These are phyloP conservation scores for Bruguiera parviflora DNA, from an alignment of 345 rosid genomes.

Conservation along the genomic window DNA sequence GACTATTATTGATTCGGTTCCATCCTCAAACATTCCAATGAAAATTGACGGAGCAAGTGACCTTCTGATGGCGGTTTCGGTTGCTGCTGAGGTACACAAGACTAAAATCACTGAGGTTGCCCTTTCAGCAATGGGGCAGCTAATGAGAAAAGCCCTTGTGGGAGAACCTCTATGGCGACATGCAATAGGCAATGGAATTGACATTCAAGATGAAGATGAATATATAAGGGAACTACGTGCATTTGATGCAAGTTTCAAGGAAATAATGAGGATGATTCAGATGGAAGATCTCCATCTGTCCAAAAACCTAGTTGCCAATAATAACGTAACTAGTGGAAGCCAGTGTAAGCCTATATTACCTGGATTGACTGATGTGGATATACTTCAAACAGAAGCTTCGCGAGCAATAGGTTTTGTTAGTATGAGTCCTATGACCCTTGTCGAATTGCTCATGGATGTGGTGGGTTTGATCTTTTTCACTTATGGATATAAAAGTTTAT, in stretches of 20 bases:
- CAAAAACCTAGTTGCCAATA: conserved; percentile 1
- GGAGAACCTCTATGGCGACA: conserved; percentile 37
- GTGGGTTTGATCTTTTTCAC: conserved; percentile 14
- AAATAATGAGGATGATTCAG: conserved; percentile 29
- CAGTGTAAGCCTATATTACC: not conserved
- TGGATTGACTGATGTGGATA: not conserved
- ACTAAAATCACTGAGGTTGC: conserved; percentile 24
- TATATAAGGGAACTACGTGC: conserved; percentile 21
- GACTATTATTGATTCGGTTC: conserved; percentile 16
- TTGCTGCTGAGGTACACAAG: conserved; percentile 26
- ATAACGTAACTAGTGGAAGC: not conserved
- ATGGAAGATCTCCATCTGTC: conserved; percentile 5
- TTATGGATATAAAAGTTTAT: not conserved
- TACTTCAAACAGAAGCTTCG: conserved; percentile 28
- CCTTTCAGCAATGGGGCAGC: conserved; percentile 30
- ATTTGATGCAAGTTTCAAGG: conserved; percentile 22
- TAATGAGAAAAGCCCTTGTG: conserved; percentile 16
- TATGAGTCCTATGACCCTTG: conserved; percentile 15
- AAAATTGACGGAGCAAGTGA: conserved; percentile 27
- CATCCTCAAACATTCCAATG: conserved; percentile 7
- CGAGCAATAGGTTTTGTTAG: conserved; percentile 25
- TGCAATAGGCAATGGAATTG: not conserved
- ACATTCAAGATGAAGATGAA: conserved; percentile 29
- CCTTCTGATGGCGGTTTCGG: conserved; percentile 38
- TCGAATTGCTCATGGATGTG: conserved; percentile 40